Base-by-base conservation (phyloP, 2,329 filamentous ascomycete species). In the Parastagonospora avenae region DNA sequence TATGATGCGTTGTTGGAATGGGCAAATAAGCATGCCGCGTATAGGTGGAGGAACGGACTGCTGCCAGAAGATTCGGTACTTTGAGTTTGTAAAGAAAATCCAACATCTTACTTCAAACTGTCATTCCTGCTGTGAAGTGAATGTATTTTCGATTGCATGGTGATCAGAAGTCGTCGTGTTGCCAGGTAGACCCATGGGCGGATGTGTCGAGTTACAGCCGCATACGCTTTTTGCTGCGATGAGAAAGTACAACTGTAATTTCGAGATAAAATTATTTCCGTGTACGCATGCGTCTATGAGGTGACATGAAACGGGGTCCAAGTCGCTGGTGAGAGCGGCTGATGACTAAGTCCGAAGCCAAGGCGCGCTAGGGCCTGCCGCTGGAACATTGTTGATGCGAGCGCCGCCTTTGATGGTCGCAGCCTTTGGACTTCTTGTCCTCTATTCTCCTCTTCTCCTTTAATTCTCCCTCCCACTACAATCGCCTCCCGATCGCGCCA, bases 1-100 rank as follows among this genome's bases (percentile, higher is more conserved):
- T 66, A 62, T 33, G 60, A 62, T 38, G 51, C 45, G 24, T 30
- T 66, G 47, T 39, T 66, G 27, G 52, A 57, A 31, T 66, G 62
- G 62, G 59, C 60, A 36, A 61, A 64, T 53, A 52, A 42, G 30
- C 47, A 62, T 52, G 36, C 45, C 2, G 45, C 28, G 28, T 47
- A 41, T 36, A 47, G 39, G 47, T 65, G 62, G 62, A 30, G 60
- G 41, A 50, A 63, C 14, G 62, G 42, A 3, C 38, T 64, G n/a
- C 37, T 64, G 27, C 62, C 62, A 15, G 37, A 40, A 11, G 45
- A 47, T 7, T 32, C 45, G 16, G 32, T 47, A 28, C 32, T 43
- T 14, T 41, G 12, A 12, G 2, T 19, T 32, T 35, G 8, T 35
- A 24, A 24, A 11, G 4, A 40, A 2, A 28, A 12, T 10, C 12